Evolutionary conservation across 2,329 filamentous ascomycete genomes (phyloP).

Genomic region (Aspergillus fructus): DNA sequence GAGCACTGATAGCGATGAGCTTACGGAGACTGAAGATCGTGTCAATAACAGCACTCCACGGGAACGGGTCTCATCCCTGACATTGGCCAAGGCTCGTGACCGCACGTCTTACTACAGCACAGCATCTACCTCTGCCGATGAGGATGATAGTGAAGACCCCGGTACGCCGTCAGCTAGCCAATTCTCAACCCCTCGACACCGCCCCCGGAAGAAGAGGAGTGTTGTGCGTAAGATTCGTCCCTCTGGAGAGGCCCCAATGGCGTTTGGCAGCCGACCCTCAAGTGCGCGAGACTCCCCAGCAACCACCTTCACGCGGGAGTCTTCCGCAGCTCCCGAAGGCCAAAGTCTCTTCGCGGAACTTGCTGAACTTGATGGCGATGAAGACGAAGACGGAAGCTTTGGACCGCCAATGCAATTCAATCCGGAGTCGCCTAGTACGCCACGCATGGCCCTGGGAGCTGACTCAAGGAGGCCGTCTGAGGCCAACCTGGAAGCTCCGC

Average conservation of each 20-base stretch:
- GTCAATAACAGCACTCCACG: slow-evolving; percentile 36
- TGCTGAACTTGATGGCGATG: slow-evolving; percentile 69
- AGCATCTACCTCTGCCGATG: slow-evolving; percentile 79
- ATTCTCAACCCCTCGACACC: slow-evolving; percentile 67
- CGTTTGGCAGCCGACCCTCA: slow-evolving; percentile 38
- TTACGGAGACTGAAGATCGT: slow-evolving; percentile 78
- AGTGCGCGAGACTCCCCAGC: slow-evolving; percentile 54
- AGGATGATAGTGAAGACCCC: slow-evolving; percentile 62
- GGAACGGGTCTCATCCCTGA: slow-evolving; percentile 38
- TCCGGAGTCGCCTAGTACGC: slow-evolving; percentile 40
- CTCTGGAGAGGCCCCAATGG: slow-evolving; percentile 46
- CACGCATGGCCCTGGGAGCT: slow-evolving; percentile 30
- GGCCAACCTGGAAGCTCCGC: slow-evolving; percentile 21
- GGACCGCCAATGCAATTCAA: slow-evolving; percentile 40
- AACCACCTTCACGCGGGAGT: slow-evolving; percentile 49
- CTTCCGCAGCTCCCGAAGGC: slow-evolving; percentile 49
- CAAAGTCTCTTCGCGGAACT: slow-evolving; percentile 92
- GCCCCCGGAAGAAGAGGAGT: slow-evolving; percentile 68
- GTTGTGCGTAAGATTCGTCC: slow-evolving; percentile 58
- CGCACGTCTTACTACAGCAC: slow-evolving; percentile 78
- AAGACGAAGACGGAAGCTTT: slow-evolving; percentile 67
- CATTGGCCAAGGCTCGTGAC: slow-evolving; percentile 52
- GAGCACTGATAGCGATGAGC: slow-evolving; percentile 66
- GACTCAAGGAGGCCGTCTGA: slow-evolving; percentile 36
- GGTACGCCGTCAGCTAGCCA: slow-evolving; percentile 66